Evolutionary conservation across 2,329 filamentous ascomycete species (phyloP).

Genomic region (Phaeosphaeria sp.): DNA sequence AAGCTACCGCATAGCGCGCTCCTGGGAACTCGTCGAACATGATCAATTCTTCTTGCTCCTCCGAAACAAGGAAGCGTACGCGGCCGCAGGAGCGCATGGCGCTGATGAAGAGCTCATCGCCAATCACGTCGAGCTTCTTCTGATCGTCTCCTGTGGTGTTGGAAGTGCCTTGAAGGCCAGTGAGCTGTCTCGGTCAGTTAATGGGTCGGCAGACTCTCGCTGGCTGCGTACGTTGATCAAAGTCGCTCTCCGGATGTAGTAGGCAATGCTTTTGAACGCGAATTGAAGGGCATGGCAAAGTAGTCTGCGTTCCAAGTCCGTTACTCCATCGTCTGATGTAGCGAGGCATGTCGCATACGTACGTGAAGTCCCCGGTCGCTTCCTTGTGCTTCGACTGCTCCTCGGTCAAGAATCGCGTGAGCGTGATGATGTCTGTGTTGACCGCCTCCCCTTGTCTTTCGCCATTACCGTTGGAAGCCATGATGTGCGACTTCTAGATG

Average conservation of each 20-base stretch:
- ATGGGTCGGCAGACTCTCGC: not conserved
- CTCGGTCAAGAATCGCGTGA: constrained; percentile 95
- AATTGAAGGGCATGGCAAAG: constrained; percentile 98
- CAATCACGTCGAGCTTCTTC: constrained; percentile 99
- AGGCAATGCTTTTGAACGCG: constrained; percentile 99
- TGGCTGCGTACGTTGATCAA: constrained; percentile 73
- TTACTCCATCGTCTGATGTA: not conserved
- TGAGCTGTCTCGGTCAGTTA: constrained; percentile 62
- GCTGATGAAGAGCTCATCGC: constrained; percentile 96
- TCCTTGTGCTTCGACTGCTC: constrained; percentile 93
- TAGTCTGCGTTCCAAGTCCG: constrained; percentile 63
- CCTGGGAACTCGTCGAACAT: constrained; percentile 77
- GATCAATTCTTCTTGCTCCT: constrained; percentile 94
- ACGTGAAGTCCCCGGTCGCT: constrained; percentile 99
- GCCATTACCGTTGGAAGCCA: constrained; percentile 50
- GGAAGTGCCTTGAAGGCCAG: constrained; percentile 90
- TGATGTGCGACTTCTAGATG: constrained; percentile 21
- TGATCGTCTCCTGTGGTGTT: constrained; percentile 98
- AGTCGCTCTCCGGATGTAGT: constrained; percentile 96
- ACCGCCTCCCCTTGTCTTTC: constrained; percentile 63
- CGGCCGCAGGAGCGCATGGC: constrained; percentile 93
- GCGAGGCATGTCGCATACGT: constrained; percentile 47
- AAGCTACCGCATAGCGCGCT: constrained; percentile 90
- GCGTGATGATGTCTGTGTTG: constrained; percentile 94
- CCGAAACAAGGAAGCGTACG: constrained; percentile 91